Evolutionary conservation across 352 stramenopile genomes (phyloP).

Genomic region (Globisporangium echinulatum): DNA sequence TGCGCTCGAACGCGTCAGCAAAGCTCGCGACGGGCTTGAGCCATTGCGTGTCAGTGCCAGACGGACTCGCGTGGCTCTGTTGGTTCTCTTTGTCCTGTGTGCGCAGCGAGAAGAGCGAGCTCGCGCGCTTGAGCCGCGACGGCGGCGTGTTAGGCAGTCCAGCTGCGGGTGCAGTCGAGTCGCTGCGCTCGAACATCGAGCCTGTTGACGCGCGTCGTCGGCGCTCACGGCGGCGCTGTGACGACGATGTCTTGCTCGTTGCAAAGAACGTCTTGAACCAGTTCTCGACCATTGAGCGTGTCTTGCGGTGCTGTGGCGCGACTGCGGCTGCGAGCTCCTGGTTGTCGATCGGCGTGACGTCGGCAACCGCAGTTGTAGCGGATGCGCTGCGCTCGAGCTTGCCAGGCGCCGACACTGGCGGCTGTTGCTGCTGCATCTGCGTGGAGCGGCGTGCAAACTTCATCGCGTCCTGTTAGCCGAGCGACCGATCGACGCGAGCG

Average conservation of each 20-base stretch:
- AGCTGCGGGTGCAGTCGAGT: background rate
- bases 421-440: background rate
- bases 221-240: background rate
- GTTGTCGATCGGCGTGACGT: too few relatives aligned
- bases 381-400: background rate
- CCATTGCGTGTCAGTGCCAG: background rate
- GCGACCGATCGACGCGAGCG: too few relatives aligned
- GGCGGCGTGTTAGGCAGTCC: background rate
- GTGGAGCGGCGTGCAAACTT: background rate
- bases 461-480: background rate
- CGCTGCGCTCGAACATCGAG: background rate
- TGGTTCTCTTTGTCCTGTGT: background rate
- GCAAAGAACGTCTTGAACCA: conserved; percentile 6
- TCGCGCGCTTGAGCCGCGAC: background rate
- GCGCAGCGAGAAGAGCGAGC: conserved; percentile 2
- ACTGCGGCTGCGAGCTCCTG: background rate
- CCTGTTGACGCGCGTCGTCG: conserved; percentile 4
- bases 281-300: conserved; percentile 3
- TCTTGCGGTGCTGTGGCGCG: background rate
- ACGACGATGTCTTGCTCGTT: background rate
- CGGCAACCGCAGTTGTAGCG: background rate
- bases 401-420: background rate
- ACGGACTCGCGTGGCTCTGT: background rate
- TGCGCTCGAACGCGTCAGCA: background rate
- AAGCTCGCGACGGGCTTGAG: conserved; percentile 3